Conservation (phyloP, 768 basidiomycete species). For the Suillus luteus region DNA sequence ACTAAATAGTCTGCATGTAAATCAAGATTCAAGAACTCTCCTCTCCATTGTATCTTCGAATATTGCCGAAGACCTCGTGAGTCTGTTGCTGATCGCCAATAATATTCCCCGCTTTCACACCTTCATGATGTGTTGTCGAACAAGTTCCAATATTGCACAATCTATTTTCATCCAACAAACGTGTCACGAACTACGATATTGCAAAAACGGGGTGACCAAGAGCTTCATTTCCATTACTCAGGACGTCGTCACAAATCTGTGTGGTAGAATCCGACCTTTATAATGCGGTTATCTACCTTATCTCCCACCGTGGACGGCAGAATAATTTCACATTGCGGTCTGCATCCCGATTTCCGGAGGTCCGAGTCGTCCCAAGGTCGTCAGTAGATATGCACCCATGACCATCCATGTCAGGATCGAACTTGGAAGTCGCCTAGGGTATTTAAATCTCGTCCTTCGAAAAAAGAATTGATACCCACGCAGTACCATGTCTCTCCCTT, state of each 20-base stretch:
- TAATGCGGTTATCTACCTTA: neutral
- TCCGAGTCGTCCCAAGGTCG: neutral
- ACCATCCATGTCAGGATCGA: neutral
- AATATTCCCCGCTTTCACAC: slow-evolving; percentile 6
- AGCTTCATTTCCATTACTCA: no score
- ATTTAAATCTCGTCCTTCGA: neutral
- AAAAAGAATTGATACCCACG: neutral
- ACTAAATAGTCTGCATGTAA: neutral
- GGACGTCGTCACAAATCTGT: neutral
- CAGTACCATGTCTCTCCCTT: slow-evolving; percentile 9
- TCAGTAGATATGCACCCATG: slow-evolving; percentile 9
- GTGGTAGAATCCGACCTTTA: neutral
- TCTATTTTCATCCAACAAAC: neutral
- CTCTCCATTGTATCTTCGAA: neutral
- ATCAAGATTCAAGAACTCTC: neutral
- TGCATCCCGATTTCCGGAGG: neutral
- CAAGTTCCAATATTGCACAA: neutral
- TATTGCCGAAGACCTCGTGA: neutral
- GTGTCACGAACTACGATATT: neutral
- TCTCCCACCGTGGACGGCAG: neutral
- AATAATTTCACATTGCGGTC: neutral
- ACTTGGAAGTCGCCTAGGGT: neutral
- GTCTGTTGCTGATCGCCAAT: neutral
- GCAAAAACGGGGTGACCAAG: neutral
- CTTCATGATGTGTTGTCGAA: neutral